Conservation (phyloP, 1,139 yeast genomes). For the Scheffersomyces lignicola region DNA sequence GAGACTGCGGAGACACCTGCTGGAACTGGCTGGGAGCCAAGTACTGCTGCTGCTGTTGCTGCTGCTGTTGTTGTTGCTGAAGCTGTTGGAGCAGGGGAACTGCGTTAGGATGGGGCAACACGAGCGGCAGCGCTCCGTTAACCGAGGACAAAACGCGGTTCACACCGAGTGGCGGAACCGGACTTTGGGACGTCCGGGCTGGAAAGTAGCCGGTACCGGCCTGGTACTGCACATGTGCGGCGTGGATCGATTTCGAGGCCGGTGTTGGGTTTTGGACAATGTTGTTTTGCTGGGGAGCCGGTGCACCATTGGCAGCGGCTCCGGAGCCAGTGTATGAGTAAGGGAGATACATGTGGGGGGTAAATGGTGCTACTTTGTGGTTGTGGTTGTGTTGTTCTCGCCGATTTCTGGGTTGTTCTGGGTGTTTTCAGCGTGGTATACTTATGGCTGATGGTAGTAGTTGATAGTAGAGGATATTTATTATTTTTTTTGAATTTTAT, state of each 20-base stretch:
- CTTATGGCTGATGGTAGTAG: not conserved
- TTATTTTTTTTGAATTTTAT: not conserved
- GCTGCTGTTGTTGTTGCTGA: slow-evolving; percentile 13
- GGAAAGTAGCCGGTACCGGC: not conserved
- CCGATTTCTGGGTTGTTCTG: too few species aligned
- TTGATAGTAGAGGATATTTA: not conserved
- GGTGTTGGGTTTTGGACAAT: not conserved
- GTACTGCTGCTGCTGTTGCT: slow-evolving; percentile 8
- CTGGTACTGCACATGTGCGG: slow-evolving; percentile 1
- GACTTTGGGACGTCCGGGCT: slow-evolving; percentile 9
- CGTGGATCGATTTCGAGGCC: not conserved
- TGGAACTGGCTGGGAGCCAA: slow-evolving; percentile 5
- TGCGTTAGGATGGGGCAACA: slow-evolving; percentile 9
- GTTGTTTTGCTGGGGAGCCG: not conserved
- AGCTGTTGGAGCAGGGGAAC: slow-evolving; percentile 14
- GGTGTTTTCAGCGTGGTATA: too few species aligned
- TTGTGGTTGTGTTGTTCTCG: too few species aligned
- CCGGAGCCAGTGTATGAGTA: slow-evolving; percentile 10
- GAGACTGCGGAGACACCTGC: slow-evolving; percentile 6
- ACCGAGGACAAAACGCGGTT: slow-evolving; percentile 6
- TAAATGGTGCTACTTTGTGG: too few species aligned
- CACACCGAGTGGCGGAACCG: slow-evolving; percentile 11
- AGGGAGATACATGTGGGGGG: slow-evolving; percentile 13
- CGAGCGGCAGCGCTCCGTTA: slow-evolving; percentile 6
- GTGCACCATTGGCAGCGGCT: not conserved